Conservation (phyloP, 176 grass and related monocot species). For the Thinopyrum elongatum region DNA sequence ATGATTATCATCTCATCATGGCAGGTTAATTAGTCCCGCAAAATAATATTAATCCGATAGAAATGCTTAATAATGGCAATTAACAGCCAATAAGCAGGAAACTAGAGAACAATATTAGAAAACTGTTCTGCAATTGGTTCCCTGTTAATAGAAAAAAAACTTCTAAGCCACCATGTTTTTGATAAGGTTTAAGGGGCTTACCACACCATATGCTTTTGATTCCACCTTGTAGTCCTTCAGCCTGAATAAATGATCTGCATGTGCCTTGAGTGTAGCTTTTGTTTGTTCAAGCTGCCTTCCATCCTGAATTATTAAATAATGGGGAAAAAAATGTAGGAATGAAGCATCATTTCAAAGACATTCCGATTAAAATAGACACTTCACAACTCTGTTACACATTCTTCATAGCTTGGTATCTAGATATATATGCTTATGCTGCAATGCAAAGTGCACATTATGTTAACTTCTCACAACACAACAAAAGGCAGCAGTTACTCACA, state of each 20-base stretch:
- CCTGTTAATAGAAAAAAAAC: background rate
- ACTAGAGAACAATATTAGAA: too few relatives aligned
- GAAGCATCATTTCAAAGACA: background rate
- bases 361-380: background rate
- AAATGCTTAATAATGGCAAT: too few relatives aligned
- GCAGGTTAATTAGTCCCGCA: too few relatives aligned
- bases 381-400: background rate
- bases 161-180: background rate
- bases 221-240: background rate
- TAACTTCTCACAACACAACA: background rate
- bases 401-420: background rate
- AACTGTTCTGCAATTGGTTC: background rate
- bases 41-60: too few relatives aligned
- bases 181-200: background rate
- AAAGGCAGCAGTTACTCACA: background rate
- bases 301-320: background rate
- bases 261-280: background rate
- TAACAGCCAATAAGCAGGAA: too few relatives aligned
- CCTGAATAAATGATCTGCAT: background rate
- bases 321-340: background rate
- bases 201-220: background rate
- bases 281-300: background rate
- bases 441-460: background rate
- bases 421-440: background rate
- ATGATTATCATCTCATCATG: too few relatives aligned